These are phyloP conservation scores for Fusarium sp. DNA, from an alignment of 2,329 filamentous ascomycete genomes.

Conservation along the genomic window DNA sequence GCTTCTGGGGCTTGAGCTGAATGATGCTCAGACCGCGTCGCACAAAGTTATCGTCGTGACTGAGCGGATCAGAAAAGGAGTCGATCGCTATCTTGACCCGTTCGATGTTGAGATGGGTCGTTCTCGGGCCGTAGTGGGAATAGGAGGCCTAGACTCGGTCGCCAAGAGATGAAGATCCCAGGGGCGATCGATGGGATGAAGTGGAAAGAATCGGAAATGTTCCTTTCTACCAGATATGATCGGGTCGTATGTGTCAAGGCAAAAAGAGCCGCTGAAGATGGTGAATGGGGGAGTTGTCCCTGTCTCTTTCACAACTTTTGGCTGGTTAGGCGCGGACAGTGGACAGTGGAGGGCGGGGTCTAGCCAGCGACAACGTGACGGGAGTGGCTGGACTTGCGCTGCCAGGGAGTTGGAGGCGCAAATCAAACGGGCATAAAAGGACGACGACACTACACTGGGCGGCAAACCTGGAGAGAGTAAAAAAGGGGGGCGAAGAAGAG, in stretches of 20 bases:
- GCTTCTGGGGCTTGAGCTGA: slow-evolving; percentile 7
- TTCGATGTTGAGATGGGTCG: slow-evolving; percentile 15
- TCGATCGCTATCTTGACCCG: slow-evolving; percentile 25
- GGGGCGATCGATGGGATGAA: slow-evolving; percentile 10
- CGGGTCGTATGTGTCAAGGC: slow-evolving; percentile 28
- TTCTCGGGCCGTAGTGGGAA: slow-evolving; percentile 19
- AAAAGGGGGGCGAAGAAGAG: slow-evolving; percentile 15
- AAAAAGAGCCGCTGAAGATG: slow-evolving; percentile 38
- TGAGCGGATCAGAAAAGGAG: slow-evolving; percentile 18
- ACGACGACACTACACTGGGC: slow-evolving; percentile 24
- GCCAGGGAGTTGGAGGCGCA: slow-evolving; percentile 32
- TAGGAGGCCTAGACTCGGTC: slow-evolving; percentile 3
- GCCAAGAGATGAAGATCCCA: slow-evolving; percentile 6
- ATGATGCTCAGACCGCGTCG: slow-evolving; percentile 5
- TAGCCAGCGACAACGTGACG: slow-evolving; percentile 45
- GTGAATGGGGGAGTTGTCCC: slow-evolving; percentile 22
- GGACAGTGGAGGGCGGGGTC: slow-evolving; percentile 46
- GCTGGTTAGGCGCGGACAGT: slow-evolving; percentile 44
- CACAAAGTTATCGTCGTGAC: slow-evolving; percentile 13
- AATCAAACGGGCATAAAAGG: slow-evolving; percentile 9
- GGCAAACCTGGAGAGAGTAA: slow-evolving; percentile 26
- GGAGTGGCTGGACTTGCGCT: slow-evolving; percentile 45
- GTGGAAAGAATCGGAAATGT: slow-evolving; percentile 9
- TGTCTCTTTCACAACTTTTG: slow-evolving; percentile 42
- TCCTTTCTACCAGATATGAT: slow-evolving; percentile 5